Base-by-base conservation (phyloP, 441 rosid genomes). In the Euphorbia schlechtendalii region DNA sequence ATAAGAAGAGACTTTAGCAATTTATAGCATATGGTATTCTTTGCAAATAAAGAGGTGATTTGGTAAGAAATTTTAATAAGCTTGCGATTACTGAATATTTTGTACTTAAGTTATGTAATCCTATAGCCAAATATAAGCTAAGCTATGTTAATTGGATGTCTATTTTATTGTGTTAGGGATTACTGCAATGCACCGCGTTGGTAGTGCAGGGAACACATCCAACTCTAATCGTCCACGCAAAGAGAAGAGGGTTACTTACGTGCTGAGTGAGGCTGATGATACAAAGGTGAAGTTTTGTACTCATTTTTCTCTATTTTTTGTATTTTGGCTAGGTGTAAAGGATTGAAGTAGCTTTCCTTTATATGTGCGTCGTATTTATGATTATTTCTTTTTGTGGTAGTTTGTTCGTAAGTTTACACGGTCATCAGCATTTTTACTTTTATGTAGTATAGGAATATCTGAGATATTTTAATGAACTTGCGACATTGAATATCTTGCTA, bases 171-270 rank as follows among this genome's bases (percentile, higher is more conserved):
- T 53, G 24, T 67, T 55, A 75, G 69, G 74, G 67, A 32, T 60
- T 61, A 53, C 77, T 72, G 86, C 83, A 52, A 95, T 95, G 99
- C 99, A 95, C 87, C 97, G 99, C 3, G 98, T 95, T 77, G 99
- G 93, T 73, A 95, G 99, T 85, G 86, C 96, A 5, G 98, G 99
- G 73, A 95, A 94, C 82, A 88, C 85, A 30, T 63, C 77, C 64
- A 85, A 85, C 80, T 92, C 98, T 77, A 86, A 77, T 72, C 99
- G 99, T 40, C 83, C 88, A 45, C 98, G 99, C 61, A 95, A 95
- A 78, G 99, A 95, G 84, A 95, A 92, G 78, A 86, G 93, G 82
- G 82, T 95, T 71, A 88, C 99, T 0, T 95, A 92, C 78, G 92
- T 95, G 20, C 73, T 92, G 76, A 95, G 69, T 71, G 90, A 90